Evolutionary conservation across 208 protist genomes (phyloP).

Genomic region (Crithidia bombi): DNA sequence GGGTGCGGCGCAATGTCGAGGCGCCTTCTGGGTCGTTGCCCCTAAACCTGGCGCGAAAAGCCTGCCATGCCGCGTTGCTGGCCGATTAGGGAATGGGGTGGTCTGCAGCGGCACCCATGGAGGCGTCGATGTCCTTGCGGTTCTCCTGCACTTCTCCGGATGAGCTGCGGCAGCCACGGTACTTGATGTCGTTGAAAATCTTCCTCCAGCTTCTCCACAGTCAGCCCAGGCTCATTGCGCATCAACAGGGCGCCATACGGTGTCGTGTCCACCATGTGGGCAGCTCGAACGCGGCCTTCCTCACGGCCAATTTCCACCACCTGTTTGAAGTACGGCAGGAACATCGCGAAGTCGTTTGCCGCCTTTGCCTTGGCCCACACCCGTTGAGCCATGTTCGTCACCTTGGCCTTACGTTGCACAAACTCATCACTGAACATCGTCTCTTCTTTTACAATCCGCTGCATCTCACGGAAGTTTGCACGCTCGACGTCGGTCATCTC

Average conservation of each 20-base stretch:
- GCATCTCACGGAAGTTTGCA: conserved; percentile 13
- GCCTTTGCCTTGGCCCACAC: conserved; percentile 13
- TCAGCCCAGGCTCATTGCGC: conserved; percentile 9
- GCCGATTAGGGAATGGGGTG: not conserved
- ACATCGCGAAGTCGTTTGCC: conserved; percentile 11
- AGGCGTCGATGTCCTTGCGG: conserved; percentile 14
- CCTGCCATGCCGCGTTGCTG: no score
- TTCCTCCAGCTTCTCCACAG: conserved; percentile 15
- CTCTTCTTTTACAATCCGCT: conserved; percentile 5
- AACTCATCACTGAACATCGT: conserved; percentile 15
- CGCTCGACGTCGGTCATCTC: conserved; percentile 9
- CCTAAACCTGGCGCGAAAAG: conserved; percentile 63
- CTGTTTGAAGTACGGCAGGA: conserved; percentile 16
- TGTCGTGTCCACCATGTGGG: conserved; percentile 5
- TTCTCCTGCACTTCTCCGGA: conserved; percentile 13
- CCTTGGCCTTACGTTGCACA: conserved; percentile 6
- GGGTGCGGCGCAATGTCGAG: conserved; percentile 83
- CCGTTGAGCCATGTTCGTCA: conserved; percentile 6
- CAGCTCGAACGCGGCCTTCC: conserved; percentile 1
- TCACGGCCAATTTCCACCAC: conserved; percentile 10
- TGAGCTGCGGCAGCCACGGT: conserved; percentile 14
- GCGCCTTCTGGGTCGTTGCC: conserved; percentile 82
- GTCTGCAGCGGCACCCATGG: conserved; percentile 11
- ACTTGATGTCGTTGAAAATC: conserved; percentile 20
- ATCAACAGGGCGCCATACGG: conserved; percentile 9